These are phyloP conservation scores for Geotrichum bryndzae DNA, from an alignment of 1,139 yeast genomes.

Conservation along the genomic window DNA sequence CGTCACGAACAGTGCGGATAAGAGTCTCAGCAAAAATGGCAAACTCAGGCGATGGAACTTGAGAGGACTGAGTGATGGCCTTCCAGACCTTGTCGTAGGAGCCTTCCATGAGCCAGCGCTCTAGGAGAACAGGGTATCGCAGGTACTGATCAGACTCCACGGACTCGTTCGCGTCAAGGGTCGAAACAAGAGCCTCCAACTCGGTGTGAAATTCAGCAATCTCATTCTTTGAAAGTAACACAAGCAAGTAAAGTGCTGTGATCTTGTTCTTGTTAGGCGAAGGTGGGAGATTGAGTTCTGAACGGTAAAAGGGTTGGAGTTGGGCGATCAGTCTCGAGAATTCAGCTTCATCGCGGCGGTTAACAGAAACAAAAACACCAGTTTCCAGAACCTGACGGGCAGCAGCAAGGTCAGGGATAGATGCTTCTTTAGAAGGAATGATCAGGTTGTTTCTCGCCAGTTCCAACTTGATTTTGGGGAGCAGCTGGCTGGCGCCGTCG, in stretches of 20 bases:
- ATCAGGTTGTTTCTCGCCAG: slow-evolving; percentile 71
- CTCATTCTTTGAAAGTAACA: slow-evolving; percentile 74
- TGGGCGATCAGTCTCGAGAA: slow-evolving; percentile 72
- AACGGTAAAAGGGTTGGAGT: slow-evolving; percentile 65
- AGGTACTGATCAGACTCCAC: slow-evolving; percentile 52
- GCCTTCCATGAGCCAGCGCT: slow-evolving; percentile 94
- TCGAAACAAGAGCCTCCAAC: slow-evolving; percentile 56
- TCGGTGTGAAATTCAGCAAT: slow-evolving; percentile 87
- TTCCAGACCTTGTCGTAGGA: slow-evolving; percentile 90
- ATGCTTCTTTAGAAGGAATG: slow-evolving; percentile 49
- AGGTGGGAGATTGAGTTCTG: slow-evolving; percentile 43
- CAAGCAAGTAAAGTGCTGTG: slow-evolving; percentile 67
- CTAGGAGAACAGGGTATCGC: slow-evolving; percentile 80
- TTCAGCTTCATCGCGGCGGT: slow-evolving; percentile 52
- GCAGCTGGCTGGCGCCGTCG: slow-evolving; percentile 50
- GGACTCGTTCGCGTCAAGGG: slow-evolving; percentile 5
- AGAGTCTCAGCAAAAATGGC: slow-evolving; percentile 45
- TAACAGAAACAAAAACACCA: slow-evolving; percentile 74
- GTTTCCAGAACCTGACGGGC: slow-evolving; percentile 80
- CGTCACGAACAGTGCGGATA: slow-evolving; percentile 70
- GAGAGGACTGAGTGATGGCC: slow-evolving; percentile 45
- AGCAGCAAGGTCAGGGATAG: slow-evolving; percentile 58
- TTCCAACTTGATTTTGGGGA: slow-evolving; percentile 71
- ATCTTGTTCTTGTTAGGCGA: slow-evolving; percentile 69
- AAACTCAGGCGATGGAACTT: slow-evolving; percentile 46